A percentile compares a stretch with the other conserved stretches of the same genome.
Conservation (phyloP, 192 early-diverging fungal genomes). For the Umbelopsis sp. region DNA sequence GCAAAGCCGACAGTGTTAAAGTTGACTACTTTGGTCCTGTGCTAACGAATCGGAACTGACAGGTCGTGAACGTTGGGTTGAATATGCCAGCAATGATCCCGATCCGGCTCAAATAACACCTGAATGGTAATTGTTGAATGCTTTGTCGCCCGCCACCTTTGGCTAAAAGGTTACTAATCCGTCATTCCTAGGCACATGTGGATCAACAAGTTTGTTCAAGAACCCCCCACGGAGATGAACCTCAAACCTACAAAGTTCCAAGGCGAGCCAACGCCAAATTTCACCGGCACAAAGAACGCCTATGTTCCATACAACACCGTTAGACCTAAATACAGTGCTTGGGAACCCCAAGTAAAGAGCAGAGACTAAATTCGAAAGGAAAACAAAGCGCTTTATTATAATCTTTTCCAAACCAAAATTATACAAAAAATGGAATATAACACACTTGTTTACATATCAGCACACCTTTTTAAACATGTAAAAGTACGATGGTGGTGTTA, state of each 20-base stretch:
- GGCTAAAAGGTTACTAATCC: not conserved
- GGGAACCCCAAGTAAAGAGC: constrained; percentile 55
- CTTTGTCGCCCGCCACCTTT: not conserved
- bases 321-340: constrained; percentile 53
- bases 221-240: constrained; percentile 40
- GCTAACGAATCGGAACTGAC: not conserved
- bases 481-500: too few relatives aligned
- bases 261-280: constrained; percentile 30
- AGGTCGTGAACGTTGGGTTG: constrained; percentile 81
- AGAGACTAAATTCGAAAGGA: constrained; percentile 25
- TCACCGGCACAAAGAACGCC: constrained; percentile 42
- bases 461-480: too few relatives aligned
- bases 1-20: not conserved
- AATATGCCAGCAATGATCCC: constrained; percentile 55
- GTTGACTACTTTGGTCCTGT: not conserved
- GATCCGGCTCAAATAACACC: constrained; percentile 72
- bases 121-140: constrained; percentile 58
- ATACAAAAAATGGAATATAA: not conserved
- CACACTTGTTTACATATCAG: not conserved
- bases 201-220: constrained; percentile 40
- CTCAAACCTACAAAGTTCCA: constrained; percentile 35
- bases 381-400: not conserved
- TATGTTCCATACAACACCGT: constrained; percentile 65
- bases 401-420: not conserved
- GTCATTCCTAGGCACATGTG: constrained; percentile 42